Conservation (phyloP, 2,329 filamentous ascomycete species). For the Fusarium keratoplasticum region DNA sequence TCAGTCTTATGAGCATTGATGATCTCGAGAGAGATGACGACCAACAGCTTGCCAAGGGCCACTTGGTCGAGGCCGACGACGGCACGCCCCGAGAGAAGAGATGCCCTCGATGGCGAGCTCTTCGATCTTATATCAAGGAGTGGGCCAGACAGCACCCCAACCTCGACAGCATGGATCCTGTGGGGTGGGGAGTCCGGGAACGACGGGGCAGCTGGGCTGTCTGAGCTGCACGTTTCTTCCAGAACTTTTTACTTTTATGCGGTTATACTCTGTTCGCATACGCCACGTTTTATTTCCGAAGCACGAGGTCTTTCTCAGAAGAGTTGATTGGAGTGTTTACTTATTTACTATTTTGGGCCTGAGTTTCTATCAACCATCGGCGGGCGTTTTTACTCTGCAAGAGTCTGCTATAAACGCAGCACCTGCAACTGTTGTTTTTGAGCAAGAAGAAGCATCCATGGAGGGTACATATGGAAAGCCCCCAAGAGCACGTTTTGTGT, state of each 20-base stretch:
- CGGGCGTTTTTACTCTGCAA: conserved; percentile 31
- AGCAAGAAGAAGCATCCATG: conserved; percentile 28
- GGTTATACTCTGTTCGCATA: neutral
- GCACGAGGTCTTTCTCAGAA: neutral
- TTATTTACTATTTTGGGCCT: conserved; percentile 2
- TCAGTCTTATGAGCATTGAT: conserved; percentile 75
- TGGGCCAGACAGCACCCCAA: conserved; percentile 91
- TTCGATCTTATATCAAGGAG: conserved; percentile 85
- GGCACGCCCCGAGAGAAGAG: conserved; percentile 63
- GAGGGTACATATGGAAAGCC: conserved; percentile 21
- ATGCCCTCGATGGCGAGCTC: conserved; percentile 81
- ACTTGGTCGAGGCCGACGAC: conserved; percentile 71
- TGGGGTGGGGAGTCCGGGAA: conserved; percentile 76
- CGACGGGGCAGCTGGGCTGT: conserved; percentile 80
- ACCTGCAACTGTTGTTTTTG: conserved; percentile 5
- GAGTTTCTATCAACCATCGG: conserved; percentile 21
- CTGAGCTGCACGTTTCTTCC: conserved; percentile 46
- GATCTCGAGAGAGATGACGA: conserved; percentile 81
- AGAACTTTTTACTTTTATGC: neutral
- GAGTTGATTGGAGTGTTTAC: neutral
- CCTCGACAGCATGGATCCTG: conserved; percentile 69
- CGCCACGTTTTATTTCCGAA: neutral
- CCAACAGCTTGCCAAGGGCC: conserved; percentile 71
- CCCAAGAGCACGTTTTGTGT: conserved; percentile 14
- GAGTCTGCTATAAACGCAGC: conserved; percentile 10